These are phyloP conservation scores for Scheffersomyces ergatensis DNA, from an alignment of 805 yeast species.

Conservation along the genomic window DNA sequence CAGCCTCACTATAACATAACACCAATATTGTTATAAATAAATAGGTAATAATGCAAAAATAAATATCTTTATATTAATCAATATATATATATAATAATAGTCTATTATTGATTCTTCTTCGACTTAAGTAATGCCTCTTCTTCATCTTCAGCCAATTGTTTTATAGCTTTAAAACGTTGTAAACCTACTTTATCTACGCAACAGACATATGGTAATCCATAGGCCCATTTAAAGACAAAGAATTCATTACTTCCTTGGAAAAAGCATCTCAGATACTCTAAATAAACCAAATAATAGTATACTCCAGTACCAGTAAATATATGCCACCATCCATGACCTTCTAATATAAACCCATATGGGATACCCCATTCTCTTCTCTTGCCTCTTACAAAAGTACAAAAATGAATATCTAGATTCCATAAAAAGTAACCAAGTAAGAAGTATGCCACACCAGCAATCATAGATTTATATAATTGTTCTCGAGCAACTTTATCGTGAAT, in stretches of 20 bases:
- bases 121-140: no score
- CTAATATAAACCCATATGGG: slow-evolving; percentile 83
- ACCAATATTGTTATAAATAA: no score
- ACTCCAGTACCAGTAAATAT: slow-evolving; percentile 83
- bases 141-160: slow-evolving; percentile 8
- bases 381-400: slow-evolving; percentile 58
- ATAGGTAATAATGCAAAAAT: no score
- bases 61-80: slow-evolving; percentile 1
- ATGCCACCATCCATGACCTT: slow-evolving; percentile 99
- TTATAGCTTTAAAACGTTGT: slow-evolving; percentile 12
- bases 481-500: slow-evolving; percentile 51
- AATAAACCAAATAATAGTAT: slow-evolving; percentile 76
- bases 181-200: slow-evolving; percentile 26
- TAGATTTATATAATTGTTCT: slow-evolving; percentile 50
- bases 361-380: slow-evolving; percentile 67
- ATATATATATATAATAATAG: not conserved
- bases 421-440: slow-evolving; percentile 75
- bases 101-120: not conserved
- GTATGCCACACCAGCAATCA: slow-evolving; percentile 56
- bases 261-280: slow-evolving; percentile 71
- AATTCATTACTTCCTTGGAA: slow-evolving; percentile 55
- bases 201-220: slow-evolving; percentile 52
- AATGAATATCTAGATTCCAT: slow-evolving; percentile 88
- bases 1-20: no score
- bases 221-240: slow-evolving; percentile 56